These are phyloP conservation scores for Schoenoplectus tabernaemontani DNA, from an alignment of 202 grass and related monocot species.

Conservation along the genomic window DNA sequence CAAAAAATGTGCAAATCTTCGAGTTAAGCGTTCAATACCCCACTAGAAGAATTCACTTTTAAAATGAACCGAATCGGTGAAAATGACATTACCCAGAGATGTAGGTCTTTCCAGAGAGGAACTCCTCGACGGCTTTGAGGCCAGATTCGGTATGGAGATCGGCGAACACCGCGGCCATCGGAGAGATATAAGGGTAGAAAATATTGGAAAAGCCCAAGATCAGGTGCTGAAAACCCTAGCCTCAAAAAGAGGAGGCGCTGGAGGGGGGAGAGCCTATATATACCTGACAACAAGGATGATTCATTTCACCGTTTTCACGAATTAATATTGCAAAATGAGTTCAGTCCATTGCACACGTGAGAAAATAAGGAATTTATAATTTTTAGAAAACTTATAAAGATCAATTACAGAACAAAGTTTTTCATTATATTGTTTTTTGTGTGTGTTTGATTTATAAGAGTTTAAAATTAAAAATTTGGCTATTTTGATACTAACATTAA, in stretches of 20 bases:
- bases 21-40: not conserved
- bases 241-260: slow-evolving; percentile 19
- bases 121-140: slow-evolving; percentile 57
- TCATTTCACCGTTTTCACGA: no score
- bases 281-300: not conserved
- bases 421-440: no score
- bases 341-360: no score
- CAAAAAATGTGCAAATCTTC: not conserved
- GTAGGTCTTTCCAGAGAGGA: slow-evolving; percentile 65
- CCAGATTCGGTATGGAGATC: slow-evolving; percentile 61
- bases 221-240: slow-evolving; percentile 48
- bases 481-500: no score
- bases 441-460: no score
- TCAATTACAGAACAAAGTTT: no score
- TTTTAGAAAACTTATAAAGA: no score
- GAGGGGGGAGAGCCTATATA: not conserved
- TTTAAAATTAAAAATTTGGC: no score
- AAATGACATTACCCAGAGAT: slow-evolving; percentile 50
- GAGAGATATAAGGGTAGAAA: slow-evolving; percentile 2
- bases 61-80: not conserved
- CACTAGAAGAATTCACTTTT: no score
- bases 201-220: slow-evolving; percentile 22
- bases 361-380: no score
- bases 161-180: slow-evolving; percentile 54
- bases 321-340: not conserved